phyloP scores from a whole-genome alignment of 2,329 filamentous ascomycete genomes.

The Tolypocladium ovalisporum region DNA sequence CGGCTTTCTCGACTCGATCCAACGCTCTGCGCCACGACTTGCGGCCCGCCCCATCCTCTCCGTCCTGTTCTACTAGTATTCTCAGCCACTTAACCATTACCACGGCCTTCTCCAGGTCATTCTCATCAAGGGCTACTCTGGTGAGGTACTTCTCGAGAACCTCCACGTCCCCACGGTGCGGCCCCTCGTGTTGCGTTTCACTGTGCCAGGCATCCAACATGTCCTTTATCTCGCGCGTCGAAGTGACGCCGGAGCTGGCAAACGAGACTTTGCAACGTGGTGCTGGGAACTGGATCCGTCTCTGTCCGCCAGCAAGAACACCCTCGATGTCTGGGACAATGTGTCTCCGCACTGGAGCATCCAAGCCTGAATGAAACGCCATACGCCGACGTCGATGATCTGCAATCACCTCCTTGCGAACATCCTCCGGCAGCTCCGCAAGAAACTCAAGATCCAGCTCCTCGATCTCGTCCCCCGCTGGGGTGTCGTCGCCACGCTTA shows the following conservation, averaged over 20 bases:
- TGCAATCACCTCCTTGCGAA: conserved; percentile 65
- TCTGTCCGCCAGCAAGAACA: conserved; percentile 24
- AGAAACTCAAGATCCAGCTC: conserved; percentile 64
- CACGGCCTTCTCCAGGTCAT: conserved; percentile 64
- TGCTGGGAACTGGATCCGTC: conserved; percentile 33
- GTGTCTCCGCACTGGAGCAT: conserved; percentile 19
- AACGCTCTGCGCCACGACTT: conserved; percentile 36
- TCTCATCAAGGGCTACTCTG: conserved; percentile 64
- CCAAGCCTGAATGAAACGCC: conserved; percentile 43
- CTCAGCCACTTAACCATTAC: conserved; percentile 59
- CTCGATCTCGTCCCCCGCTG: conserved; percentile 24
- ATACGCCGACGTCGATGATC: conserved; percentile 53
- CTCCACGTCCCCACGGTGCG: conserved; percentile 66
- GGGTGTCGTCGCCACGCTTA: conserved; percentile 18
- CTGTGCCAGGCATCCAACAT: conserved; percentile 68
- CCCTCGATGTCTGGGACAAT: conserved; percentile 12
- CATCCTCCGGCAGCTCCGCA: conserved; percentile 69
- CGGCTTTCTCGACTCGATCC: conserved; percentile 31
- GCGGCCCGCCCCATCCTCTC: conserved; percentile 23
- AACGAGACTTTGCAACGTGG: conserved; percentile 36
- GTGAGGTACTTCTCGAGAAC: conserved; percentile 64
- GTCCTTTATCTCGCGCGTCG: conserved; percentile 52
- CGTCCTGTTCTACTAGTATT: conserved; percentile 41
- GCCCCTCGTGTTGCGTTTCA: conserved; percentile 62
- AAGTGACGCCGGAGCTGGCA: conserved; percentile 28